Base-by-base conservation (phyloP, 2,329 filamentous ascomycete genomes). In the Claviceps fusiformis region DNA sequence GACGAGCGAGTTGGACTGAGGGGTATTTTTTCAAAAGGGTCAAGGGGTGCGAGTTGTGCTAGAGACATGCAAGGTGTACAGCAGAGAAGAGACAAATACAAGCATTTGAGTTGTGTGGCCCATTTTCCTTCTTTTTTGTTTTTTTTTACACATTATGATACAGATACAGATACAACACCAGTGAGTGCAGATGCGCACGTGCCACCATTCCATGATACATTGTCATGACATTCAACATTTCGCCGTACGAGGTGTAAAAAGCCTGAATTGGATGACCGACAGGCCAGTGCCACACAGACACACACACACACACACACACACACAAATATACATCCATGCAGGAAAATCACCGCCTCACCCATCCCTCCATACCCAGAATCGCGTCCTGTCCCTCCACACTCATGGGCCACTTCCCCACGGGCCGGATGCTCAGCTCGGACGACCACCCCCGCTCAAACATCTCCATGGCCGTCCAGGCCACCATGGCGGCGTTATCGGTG, bases 401-500 rank as follows among this genome's bases (percentile, higher is more conserved):
- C 67, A 95, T 77, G 2, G 82, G 75, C 90, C 90, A 95, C 66
- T 83, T 87, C 50, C 78, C 75, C 49, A 86, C 65, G 2, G 84
- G 77, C 50, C 77, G 67, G 55, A 84, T 77, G 29, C 73, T 75
- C 55, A 91, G 64, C 24, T 79, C 77, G 9, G 82, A 85, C 56
- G 74, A 70, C 75, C 81, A 91, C 0, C 92, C 91, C 1, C 80
- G 81, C 68, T 87, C 79, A 64, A 80, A 96, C 91, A 98, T 96
- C 71, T 97, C 91, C 60, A 91, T 78, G 0, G 86, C 93, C 1
- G 91, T 77, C 92, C 93, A 97, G 1, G 86, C 92, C 66, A 97
- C 91, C 93, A 98, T 98, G 50, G 90, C 89, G 13, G 93, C 93
- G 69, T 98, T 97, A 65, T 98, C 93, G 0, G 89, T 96, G 66